Percentiles rank a stretch among this genome's conserved stretches.
Evolutionary conservation across 306 rosid genomes (phyloP).

Genomic region (Acacia confusa): DNA sequence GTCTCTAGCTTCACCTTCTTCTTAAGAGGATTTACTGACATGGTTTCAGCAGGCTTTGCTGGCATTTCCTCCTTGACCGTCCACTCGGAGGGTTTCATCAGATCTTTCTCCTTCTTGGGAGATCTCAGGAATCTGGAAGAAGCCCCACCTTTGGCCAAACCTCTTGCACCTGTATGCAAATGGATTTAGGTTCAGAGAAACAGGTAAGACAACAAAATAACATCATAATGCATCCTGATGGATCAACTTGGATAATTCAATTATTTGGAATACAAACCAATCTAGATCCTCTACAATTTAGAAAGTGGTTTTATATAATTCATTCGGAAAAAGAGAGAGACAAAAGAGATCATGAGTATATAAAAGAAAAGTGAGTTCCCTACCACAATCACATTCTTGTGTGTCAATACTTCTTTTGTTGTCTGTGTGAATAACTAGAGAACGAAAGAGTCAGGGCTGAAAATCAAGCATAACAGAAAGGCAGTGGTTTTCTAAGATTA

Average conservation of each 20-base stretch:
- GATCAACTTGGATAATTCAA: background rate
- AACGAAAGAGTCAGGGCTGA: background rate
- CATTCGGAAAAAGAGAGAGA: too few relatives aligned
- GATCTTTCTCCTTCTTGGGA: background rate
- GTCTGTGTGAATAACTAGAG: background rate
- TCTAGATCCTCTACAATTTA: background rate
- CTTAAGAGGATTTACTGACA: conserved; percentile 30
- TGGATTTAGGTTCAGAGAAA: background rate
- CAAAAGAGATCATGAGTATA: background rate
- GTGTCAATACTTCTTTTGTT: background rate
- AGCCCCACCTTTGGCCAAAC: background rate
- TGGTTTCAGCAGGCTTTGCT: background rate
- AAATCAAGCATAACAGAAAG: background rate
- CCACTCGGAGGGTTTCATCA: background rate
- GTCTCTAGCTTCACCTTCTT: conserved; percentile 31
- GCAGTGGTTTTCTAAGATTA: background rate
- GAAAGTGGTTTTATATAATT: background rate
- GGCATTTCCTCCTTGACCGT: conserved; percentile 1
- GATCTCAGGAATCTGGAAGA: background rate
- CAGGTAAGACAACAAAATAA: conserved; percentile 4
- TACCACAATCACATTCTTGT: background rate
- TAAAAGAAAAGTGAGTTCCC: background rate
- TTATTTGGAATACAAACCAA: background rate
- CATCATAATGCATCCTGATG: background rate
- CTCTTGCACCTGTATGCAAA: conserved; percentile 10